A percentile compares a stretch with the other conserved stretches of the same genome.
phyloP scores from a whole-genome alignment of 495 filamentous ascomycete genomes.

The Lindgomyces ingoldianus region DNA sequence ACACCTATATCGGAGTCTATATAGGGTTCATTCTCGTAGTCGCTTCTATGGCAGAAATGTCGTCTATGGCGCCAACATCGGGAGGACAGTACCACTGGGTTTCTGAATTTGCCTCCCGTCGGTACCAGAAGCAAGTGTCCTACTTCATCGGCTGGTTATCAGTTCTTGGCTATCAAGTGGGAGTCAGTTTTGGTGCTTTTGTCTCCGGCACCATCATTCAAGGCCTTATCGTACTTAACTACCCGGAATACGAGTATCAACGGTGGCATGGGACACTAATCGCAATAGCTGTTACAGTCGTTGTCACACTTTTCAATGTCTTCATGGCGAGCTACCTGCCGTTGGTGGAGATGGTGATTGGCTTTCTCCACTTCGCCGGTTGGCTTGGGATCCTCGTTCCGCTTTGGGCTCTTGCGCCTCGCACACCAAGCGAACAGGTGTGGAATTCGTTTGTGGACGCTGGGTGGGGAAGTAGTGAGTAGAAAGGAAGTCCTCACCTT shows the following conservation, averaged over 20 bases:
- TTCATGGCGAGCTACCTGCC: constrained; percentile 31
- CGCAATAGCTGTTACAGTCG: constrained; percentile 16
- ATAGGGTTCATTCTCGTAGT: constrained; percentile 28
- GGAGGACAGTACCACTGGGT: constrained; percentile 43
- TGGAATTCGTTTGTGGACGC: constrained; percentile 56
- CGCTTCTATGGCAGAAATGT: constrained; percentile 37
- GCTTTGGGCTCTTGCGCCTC: constrained; percentile 34
- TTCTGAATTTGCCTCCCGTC: constrained; percentile 37
- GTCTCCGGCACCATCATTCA: constrained; percentile 29
- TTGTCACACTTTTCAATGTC: constrained; percentile 33
- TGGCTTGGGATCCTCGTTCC: constrained; percentile 36
- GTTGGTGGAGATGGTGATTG: constrained; percentile 27
- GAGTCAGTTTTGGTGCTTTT: constrained; percentile 26
- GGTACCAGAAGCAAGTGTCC: constrained; percentile 33
- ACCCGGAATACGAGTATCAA: constrained; percentile 34
- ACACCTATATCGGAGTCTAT: constrained; percentile 35
- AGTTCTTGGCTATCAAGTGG: constrained; percentile 37
- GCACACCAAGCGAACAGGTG: constrained; percentile 50
- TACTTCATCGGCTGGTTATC: constrained; percentile 25
- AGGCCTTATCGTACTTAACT: constrained; percentile 35
- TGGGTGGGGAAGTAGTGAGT: constrained; percentile 54
- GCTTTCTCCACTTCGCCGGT: constrained; percentile 29
- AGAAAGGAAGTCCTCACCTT: not conserved
- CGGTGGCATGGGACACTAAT: constrained; percentile 42
- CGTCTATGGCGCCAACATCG: constrained; percentile 37